phyloP scores from a whole-genome alignment of 441 rosid genomes.

The Aquilaria agallochum region DNA sequence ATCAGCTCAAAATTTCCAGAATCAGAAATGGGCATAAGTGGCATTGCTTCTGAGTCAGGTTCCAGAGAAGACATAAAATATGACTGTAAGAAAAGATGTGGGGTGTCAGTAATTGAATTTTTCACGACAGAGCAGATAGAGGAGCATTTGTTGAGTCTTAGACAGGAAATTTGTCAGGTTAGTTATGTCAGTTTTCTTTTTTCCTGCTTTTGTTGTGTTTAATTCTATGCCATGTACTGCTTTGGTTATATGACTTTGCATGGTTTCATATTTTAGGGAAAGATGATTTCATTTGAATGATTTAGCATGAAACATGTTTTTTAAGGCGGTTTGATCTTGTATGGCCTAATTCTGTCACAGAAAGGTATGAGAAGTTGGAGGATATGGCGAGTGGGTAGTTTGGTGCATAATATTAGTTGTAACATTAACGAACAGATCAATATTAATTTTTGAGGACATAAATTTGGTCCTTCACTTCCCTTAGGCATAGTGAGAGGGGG shows the following conservation, averaged over 20 bases:
- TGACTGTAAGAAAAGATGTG: slow-evolving; percentile 19
- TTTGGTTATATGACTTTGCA: too few relatives aligned
- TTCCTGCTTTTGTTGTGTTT: slow-evolving; percentile 7
- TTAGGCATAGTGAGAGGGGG: too few relatives aligned
- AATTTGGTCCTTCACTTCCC: too few relatives aligned
- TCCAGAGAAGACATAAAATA: slow-evolving; percentile 16
- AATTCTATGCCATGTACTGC: neutral
- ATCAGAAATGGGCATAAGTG: slow-evolving; percentile 12
- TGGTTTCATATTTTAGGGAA: neutral
- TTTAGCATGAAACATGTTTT: neutral
- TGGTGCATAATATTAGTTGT: too few relatives aligned
- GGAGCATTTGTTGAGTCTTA: slow-evolving; percentile 54
- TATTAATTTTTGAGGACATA: too few relatives aligned
- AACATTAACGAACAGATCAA: too few relatives aligned
- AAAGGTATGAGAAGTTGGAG: too few relatives aligned
- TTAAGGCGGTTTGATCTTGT: neutral
- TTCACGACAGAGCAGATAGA: slow-evolving; percentile 51
- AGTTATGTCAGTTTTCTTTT: slow-evolving; percentile 11
- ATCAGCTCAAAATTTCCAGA: slow-evolving; percentile 12
- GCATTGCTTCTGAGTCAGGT: slow-evolving; percentile 12
- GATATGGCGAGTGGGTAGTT: too few relatives aligned
- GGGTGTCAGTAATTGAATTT: slow-evolving; percentile 51
- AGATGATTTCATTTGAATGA: slow-evolving; percentile 4
- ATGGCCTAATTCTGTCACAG: neutral
- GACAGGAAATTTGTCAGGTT: slow-evolving; percentile 37